These are phyloP conservation scores for Apiotrichum mycotoxinovorans DNA, from an alignment of 1,284 basidiomycete species.

Conservation along the genomic window DNA sequence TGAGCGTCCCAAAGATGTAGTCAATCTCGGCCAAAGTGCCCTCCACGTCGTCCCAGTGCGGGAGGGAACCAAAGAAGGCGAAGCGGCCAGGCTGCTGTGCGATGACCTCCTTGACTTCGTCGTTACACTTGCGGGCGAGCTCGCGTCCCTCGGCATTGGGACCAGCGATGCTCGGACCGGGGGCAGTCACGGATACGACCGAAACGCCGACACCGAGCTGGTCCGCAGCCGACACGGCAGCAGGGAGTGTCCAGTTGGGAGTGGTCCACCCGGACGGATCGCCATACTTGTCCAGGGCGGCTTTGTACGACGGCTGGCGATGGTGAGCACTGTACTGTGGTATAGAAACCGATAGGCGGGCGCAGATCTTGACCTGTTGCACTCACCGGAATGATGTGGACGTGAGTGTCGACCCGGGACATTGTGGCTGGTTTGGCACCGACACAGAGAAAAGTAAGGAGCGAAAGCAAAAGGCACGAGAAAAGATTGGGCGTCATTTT, in stretches of 20 bases:
- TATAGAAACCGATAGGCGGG: too few species aligned
- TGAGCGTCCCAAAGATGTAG: background rate
- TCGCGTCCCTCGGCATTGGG: background rate
- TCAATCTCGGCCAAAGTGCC: constrained; percentile 8
- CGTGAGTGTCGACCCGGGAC: constrained; percentile 8
- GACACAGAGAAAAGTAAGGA: background rate
- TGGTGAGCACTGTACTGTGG: too few species aligned
- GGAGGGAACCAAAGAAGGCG: constrained; percentile 5
- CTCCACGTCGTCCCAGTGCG: constrained; percentile 3
- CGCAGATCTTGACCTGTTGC: too few species aligned
- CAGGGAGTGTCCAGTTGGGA: background rate
- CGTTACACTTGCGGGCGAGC: constrained; percentile 6
- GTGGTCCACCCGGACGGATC: constrained; percentile 8
- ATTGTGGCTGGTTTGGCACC: background rate
- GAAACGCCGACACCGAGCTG: constrained; percentile 4
- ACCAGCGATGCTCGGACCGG: constrained; percentile 5
- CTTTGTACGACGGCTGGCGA: constrained; percentile 1
- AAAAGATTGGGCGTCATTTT: too few species aligned
- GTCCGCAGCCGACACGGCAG: background rate
- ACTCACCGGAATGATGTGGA: constrained; percentile 9
- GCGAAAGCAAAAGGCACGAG: background rate
- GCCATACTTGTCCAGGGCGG: constrained; percentile 8
- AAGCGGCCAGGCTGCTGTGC: background rate
- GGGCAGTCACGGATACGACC: constrained; percentile 4
- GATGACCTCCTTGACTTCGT: background rate